A percentile compares a stretch with the other conserved stretches of the same genome.
These are phyloP conservation scores for Trichophaea hybrida DNA, from an alignment of 2,329 filamentous ascomycete genomes.

Conservation along the genomic window DNA sequence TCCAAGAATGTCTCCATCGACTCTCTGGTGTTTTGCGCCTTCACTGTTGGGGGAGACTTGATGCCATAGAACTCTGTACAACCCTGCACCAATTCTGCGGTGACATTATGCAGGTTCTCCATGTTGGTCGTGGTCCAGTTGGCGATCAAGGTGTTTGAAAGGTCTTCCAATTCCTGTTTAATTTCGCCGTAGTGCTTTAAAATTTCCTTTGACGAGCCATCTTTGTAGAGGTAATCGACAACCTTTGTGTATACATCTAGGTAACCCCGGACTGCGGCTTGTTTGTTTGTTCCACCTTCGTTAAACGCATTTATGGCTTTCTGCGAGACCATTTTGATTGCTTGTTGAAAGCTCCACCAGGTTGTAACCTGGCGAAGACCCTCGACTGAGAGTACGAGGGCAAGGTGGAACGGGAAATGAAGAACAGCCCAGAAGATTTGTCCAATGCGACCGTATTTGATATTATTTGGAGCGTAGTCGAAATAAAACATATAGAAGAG, in stretches of 20 bases:
- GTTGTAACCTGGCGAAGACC: slow-evolving; percentile 45
- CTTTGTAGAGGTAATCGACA: slow-evolving; percentile 9
- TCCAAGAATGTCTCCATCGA: not conserved
- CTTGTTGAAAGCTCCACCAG: slow-evolving; percentile 33
- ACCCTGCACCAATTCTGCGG: not conserved
- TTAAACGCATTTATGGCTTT: slow-evolving; percentile 28
- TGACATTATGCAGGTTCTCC: not conserved
- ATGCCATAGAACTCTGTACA: not conserved
- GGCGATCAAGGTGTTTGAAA: not conserved
- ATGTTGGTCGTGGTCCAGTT: not conserved
- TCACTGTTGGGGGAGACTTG: not conserved
- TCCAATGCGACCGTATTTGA: slow-evolving; percentile 38
- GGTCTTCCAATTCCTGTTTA: not conserved
- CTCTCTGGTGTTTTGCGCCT: too few species aligned
- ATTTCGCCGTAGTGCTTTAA: slow-evolving; percentile 12
- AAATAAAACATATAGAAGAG: slow-evolving; percentile 52
- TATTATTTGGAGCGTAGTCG: slow-evolving; percentile 39
- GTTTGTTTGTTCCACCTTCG: not conserved
- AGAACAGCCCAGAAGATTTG: slow-evolving; percentile 46
- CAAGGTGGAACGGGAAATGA: slow-evolving; percentile 50
- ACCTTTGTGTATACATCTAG: not conserved
- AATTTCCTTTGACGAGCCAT: slow-evolving; percentile 11
- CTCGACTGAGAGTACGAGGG: slow-evolving; percentile 49
- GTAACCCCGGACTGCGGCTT: not conserved
- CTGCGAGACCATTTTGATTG: not conserved